Base-by-base conservation (phyloP, 371 early-diverging fungal species). In the Coemansia sp. region DNA sequence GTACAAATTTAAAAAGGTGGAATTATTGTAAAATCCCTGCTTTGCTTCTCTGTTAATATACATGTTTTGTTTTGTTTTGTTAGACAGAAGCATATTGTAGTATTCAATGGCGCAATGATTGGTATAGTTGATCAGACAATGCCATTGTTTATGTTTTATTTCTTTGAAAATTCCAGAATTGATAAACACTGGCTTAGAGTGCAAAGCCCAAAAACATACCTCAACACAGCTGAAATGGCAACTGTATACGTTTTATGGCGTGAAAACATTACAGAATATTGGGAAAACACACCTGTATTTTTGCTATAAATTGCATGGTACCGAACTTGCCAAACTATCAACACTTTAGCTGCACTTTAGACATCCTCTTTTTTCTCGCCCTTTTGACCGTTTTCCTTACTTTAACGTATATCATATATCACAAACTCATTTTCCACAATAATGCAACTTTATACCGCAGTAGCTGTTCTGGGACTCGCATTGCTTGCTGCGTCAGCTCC, bases 401-500 rank as follows among this genome's bases (percentile, higher is more conserved):
- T 26, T 26, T 26, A 26, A 3, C 22, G 14, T 52, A 50, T 21
- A 10, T 22, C 22, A 8, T 21, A 8, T 6, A 10, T 22, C 22
- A 8, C 10, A 50, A n/a, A n/a, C 14, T 26, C 52, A 24, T 2
- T 50, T 8, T 2, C 8, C 10, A 22, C 13, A 52, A 26, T 52
- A 29, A 54, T 54, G 54, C 54, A 29, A 14, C 5, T 26, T 3
- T 29, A 29, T 29, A 27, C 29, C 7, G 31, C 27, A 16, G 16
- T n/a, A 0, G 54, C 16, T 14, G 27, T 27, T 27, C 16, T 54
- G 31, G 10, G 14, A 14, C 54, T 54, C 6, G 29, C 13, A 16
- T 54, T 51, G 8, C 11, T 40, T 16, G 71, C 27, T 13, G 54
- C 67, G 21, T 58, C 66, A 39, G 58, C 71, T 0, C 74, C 71